phyloP scores from a whole-genome alignment of 176 grass and related monocot species.

The Oryza coarctata region DNA sequence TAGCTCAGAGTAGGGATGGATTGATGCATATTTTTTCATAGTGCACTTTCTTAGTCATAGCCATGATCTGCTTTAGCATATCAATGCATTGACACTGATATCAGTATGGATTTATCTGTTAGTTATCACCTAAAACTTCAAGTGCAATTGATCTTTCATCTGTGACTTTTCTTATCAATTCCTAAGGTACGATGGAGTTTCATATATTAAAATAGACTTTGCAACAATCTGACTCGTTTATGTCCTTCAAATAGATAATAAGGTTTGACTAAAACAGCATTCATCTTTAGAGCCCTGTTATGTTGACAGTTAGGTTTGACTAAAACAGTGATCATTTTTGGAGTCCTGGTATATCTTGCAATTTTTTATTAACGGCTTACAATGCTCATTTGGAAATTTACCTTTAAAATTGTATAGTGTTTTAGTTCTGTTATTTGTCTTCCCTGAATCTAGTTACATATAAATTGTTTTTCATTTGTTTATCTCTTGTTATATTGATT shows the following conservation, averaged over 20 bases:
- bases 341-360: not conserved
- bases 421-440: not conserved
- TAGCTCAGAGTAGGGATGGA: slow-evolving; percentile 5
- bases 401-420: not conserved
- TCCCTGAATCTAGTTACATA: not conserved
- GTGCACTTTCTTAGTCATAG: not conserved
- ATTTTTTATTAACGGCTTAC: not conserved
- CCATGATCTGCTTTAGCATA: not conserved
- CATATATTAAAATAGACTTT: not conserved
- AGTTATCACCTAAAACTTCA: not conserved
- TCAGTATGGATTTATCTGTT: not conserved
- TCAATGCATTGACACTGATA: not conserved
- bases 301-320: not conserved
- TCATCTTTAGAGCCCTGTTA: not conserved
- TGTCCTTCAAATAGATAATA: slow-evolving; percentile 6
- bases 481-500: not conserved
- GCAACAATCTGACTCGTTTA: not conserved
- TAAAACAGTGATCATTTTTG: not conserved
- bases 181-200: not conserved
- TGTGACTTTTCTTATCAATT: not conserved
- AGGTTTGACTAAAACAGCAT: not conserved
- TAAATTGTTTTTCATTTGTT: not conserved
- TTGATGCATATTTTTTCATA: not conserved
- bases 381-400: not conserved
- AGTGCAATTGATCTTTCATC: not conserved